These are phyloP conservation scores for Cymbidium sinense DNA, from an alignment of 106 monocot species.

Conservation along the genomic window DNA sequence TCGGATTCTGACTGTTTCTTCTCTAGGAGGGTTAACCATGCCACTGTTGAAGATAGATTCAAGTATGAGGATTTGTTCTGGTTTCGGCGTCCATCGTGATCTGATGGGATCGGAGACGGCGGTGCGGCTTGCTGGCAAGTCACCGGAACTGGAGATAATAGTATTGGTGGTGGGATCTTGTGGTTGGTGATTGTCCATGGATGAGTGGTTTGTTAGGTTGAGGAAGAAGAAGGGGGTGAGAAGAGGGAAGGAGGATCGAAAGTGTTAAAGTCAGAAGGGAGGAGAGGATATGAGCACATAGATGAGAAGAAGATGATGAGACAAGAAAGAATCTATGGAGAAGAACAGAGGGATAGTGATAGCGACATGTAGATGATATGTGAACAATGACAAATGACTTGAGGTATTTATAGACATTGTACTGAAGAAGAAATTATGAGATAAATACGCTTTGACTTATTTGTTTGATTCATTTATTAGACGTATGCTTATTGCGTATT, in stretches of 20 bases:
- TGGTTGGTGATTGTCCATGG: not conserved
- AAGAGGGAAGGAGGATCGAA: not conserved
- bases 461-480: too few relatives aligned
- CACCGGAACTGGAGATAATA: not conserved
- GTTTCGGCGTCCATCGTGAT: constrained; percentile 93
- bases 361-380: not conserved
- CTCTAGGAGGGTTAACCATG: constrained; percentile 90
- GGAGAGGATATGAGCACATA: not conserved
- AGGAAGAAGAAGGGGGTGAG: not conserved
- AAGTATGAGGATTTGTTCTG: constrained; percentile 95
- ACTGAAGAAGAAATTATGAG: too few relatives aligned
- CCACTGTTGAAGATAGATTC: constrained; percentile 99
- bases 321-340: not conserved
- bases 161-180: not conserved
- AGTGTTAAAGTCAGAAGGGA: not conserved
- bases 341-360: not conserved
- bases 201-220: not conserved
- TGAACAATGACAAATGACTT: not conserved
- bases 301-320: not conserved
- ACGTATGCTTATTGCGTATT: too few relatives aligned
- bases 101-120: constrained; percentile 49
- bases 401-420: not conserved
- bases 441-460: too few relatives aligned
- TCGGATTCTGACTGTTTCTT: constrained; percentile 85
- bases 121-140: not conserved